Evolutionary conservation across 164 flowering plant species (phyloP), one percentile per base, ranked within the genome.

Genomic region (Stephania cephalantha): DNA sequence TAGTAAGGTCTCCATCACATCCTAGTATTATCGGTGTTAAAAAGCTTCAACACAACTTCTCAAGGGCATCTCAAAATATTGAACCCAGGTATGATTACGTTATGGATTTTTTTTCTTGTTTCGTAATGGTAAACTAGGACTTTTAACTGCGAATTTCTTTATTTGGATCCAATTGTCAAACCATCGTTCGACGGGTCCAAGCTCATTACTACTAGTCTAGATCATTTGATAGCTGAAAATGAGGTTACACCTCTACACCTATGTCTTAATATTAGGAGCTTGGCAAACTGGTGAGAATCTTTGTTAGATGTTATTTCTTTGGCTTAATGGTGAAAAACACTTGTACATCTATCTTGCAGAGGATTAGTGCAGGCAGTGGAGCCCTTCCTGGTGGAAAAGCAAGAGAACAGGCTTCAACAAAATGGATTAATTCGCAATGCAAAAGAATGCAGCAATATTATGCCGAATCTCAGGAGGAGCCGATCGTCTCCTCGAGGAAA

Each of bases 401-500:
- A 72, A 18, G 90, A 85, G 72, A 82, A 78, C 84, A 86, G 81
- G 82, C 71, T 78, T 58, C 81, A 82, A 63, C 81, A 82, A 63
- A 82, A 74, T 76, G 79, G 82, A 9, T 46, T 42, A 71, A 31
- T 6, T 71, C 83, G 79, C 71, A 10, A 78, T 74, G 74, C 70
- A 31, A 87, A 85, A 72, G 91, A 91, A 78, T 80, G 84, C 53
- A 78, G 77, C 71, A 81, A 82, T 50, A 55, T 84, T 63, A 78
- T 83, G 71, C 85, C 88, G 18, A 88, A 85, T 45, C 76, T 83
- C 35, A 83, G 87, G 71, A 85, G 94, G 78, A 90, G 91, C 79
- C 85, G 89, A 50, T 89, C 97, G 17, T 78, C 92, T 3, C 88
- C 92, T 66, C 93, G 86, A 13, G 92, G 97, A 42, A 92, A 86